Base-by-base conservation (phyloP, 1,284 basidiomycete species). In the Irpex rosettiformis region DNA sequence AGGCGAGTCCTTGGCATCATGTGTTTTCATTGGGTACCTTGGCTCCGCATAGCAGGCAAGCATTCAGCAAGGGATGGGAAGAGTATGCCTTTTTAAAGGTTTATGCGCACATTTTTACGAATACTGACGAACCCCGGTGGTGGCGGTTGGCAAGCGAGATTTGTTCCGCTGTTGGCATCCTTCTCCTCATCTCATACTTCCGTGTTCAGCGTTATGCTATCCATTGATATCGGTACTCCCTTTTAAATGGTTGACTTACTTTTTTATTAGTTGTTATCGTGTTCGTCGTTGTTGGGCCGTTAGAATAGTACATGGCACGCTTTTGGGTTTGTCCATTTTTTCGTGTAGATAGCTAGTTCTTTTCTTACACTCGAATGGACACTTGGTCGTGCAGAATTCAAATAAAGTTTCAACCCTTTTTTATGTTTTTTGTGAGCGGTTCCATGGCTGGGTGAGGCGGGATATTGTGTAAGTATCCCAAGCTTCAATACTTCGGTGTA, bases 291-390 rank as follows among this genome's bases (percentile, higher is more conserved):
- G 33, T 16, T n/a, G n/a, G n/a, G n/a, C n/a, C n/a, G n/a, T n/a
- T n/a, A n/a, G n/a, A n/a, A 40, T 40, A 28, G 52, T 49, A 25
- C 24, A 22, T 27, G n/a, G 52, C 52, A 48, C 57, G 52, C 57
- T 42, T 51, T 30, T 55, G 30, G 25, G 48, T 10, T 54, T 47
- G 52, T 55, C 61, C 55, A 48, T 47, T 54, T 49, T 54, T 64
- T 43, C 43, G 56, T 61, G 60, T 64, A 58, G 58, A 62, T 68
- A 67, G 66, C 65, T 66, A 59, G 67, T 59, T 64, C 62, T 57
- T 56, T 53, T 54, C 49, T 59, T 62, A 40, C 63, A 57, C 37
- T 37, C 57, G 43, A 54, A 60, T 65, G 58, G 60, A 55, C 48
- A 28, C 52, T 57, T 28, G 58, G 58, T 66, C 62, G 64, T 70